Evolutionary conservation across 192 early-diverging fungal genomes (phyloP).

Genomic region (Chytriomyces sp.): DNA sequence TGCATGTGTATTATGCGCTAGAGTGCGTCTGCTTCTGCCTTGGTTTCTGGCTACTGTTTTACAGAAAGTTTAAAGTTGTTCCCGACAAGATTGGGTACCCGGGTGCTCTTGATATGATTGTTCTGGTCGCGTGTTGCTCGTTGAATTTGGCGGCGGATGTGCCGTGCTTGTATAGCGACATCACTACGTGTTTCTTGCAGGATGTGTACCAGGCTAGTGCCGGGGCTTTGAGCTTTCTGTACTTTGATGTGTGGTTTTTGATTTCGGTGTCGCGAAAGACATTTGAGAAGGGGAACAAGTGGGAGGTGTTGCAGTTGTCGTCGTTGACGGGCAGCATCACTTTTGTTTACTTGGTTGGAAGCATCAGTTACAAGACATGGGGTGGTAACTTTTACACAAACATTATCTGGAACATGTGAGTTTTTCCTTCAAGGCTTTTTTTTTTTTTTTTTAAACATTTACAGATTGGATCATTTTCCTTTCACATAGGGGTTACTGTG

Average conservation of each 20-base stretch:
- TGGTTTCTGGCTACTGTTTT: neutral
- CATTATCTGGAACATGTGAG: conserved; percentile 32
- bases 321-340: conserved; percentile 6
- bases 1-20: neutral
- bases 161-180: conserved; percentile 12
- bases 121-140: neutral
- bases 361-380: conserved; percentile 21
- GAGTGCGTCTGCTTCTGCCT: neutral
- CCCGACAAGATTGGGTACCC: neutral
- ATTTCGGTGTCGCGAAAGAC: neutral
- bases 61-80: conserved; percentile 3
- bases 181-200: conserved; percentile 5
- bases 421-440: neutral
- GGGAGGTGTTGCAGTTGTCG: conserved; percentile 7
- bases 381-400: conserved; percentile 34
- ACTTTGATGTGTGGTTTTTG: conserved; percentile 18
- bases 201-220: conserved; percentile 12
- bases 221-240: neutral
- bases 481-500: conserved; percentile 20
- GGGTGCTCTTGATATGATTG: neutral
- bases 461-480: neutral
- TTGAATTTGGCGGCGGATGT: neutral
- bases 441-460: neutral
- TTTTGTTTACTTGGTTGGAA: conserved; percentile 15
- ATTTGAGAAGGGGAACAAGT: conserved; percentile 6